Conservation (phyloP, 2,329 filamentous ascomycete genomes). For the Colletotrichum sp. region DNA sequence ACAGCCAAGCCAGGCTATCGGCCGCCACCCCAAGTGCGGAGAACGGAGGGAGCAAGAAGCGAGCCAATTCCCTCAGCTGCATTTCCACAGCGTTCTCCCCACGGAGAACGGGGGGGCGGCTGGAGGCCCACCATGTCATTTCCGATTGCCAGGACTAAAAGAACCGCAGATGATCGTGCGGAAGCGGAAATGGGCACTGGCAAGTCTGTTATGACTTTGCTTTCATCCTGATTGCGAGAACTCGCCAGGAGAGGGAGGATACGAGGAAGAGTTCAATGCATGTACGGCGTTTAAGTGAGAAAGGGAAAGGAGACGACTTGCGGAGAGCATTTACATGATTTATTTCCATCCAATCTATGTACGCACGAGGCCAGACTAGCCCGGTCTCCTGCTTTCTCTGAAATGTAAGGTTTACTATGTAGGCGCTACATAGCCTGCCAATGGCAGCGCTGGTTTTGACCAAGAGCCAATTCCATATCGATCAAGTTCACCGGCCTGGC, state of each 20-base stretch:
- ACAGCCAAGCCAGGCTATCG: conserved; percentile 1
- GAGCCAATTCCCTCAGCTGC: conserved; percentile 1
- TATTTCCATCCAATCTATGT: background rate
- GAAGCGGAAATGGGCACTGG: background rate
- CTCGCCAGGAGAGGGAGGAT: background rate
- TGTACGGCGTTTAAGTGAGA: conserved; percentile 2
- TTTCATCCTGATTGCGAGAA: background rate
- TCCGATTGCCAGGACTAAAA: background rate
- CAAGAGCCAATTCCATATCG: background rate
- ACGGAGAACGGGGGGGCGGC: background rate
- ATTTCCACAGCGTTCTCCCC: background rate
- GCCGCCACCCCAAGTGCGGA: background rate
- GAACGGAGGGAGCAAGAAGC: conserved; percentile 1
- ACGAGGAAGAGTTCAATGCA: background rate
- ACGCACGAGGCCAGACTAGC: background rate
- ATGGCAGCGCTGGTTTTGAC: background rate
- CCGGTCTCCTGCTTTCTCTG: background rate
- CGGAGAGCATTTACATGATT: conserved; percentile 1
- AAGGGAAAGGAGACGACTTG: background rate
- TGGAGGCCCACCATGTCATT: background rate
- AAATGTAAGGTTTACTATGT: background rate
- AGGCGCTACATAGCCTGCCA: background rate
- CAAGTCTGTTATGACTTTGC: background rate
- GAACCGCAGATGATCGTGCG: background rate
- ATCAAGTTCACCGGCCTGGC: background rate